Base-by-base conservation (phyloP, 1,284 basidiomycete genomes). In the Trametes polyzona region DNA sequence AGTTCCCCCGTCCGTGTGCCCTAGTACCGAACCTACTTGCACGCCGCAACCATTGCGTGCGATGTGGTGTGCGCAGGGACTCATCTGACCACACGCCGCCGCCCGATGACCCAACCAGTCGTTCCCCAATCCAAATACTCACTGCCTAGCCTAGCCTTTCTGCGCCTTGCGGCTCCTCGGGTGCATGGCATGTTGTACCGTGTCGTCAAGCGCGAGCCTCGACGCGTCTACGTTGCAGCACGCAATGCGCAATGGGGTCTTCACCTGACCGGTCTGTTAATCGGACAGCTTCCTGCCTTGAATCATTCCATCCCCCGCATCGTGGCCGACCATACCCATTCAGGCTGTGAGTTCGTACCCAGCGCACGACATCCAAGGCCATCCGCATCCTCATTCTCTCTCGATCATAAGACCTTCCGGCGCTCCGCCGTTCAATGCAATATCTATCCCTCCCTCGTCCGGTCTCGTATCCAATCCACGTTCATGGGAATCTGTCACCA, bases 391-490 rank as follows among this genome's bases (percentile, higher is more conserved):
- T 42, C 64, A 52, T 51, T 49, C 57, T 36, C 44, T n/a, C 36
- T 39, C 52, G 55, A 61, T 68, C 67, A 68, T 48, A 61, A 52
- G 67, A 65, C 67, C 62, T 12, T 36, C 56, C 61, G 61, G 65
- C 65, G 65, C 67, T 65, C 65, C 65, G 64, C 52, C 59, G 35
- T 53, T 60, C 52, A 64, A 58, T 59, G 52, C 53, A 35, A 47
- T 30, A 26, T 37, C 46, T 32, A 30, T 49, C 51, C 37, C 55
- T 16, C 27, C 46, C 47, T 27, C 39, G 39, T 36, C 46, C 39
- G 26, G 26, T 33, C 52, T 60, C 58, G 61, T 57, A 37, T 52
- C 52, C 57, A 56, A 41, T 59, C 59, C 64, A 67, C 64, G 64
- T 55, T 63, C 65, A 61, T 65, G 64, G 59, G 64, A 65, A 65